phyloP scores from a whole-genome alignment of 75 land plant genomes.

The Ceratopteris richardii region DNA sequence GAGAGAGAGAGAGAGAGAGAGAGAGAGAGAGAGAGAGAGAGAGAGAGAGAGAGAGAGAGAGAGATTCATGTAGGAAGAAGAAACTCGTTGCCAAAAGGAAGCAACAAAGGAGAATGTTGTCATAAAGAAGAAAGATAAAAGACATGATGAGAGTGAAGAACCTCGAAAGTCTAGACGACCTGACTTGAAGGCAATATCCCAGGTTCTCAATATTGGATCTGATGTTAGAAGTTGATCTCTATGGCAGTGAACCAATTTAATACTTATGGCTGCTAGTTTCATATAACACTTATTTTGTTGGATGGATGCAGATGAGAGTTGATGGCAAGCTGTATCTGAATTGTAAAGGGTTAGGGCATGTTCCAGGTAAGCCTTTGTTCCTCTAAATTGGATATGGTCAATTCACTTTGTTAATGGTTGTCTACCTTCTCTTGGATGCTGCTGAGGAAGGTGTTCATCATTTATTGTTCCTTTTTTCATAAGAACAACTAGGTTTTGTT shows the following conservation, averaged over 20 bases:
- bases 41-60: too few species aligned
- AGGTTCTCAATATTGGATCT: conserved; percentile 38
- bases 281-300: too few species aligned
- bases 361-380: background rate
- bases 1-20: background rate
- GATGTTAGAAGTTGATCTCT: too few species aligned
- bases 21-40: too few species aligned
- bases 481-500: too few species aligned
- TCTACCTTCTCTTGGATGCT: too few species aligned
- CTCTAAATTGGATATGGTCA: too few species aligned
- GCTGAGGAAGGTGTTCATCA: too few species aligned
- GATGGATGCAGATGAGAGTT: background rate
- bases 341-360: background rate
- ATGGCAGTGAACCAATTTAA: too few species aligned
- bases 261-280: too few species aligned
- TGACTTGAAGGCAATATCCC: background rate
- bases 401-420: too few species aligned
- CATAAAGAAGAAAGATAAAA: background rate
- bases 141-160: background rate
- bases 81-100: conserved; percentile 1
- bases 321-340: background rate
- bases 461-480: too few species aligned
- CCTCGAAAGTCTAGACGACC: conserved; percentile 5
- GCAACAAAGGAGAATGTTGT: background rate
- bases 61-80: background rate